Evolutionary conservation across 345 rosid species (phyloP), one percentile per base, ranked within the genome.

Genomic region (Populus deltoides): DNA sequence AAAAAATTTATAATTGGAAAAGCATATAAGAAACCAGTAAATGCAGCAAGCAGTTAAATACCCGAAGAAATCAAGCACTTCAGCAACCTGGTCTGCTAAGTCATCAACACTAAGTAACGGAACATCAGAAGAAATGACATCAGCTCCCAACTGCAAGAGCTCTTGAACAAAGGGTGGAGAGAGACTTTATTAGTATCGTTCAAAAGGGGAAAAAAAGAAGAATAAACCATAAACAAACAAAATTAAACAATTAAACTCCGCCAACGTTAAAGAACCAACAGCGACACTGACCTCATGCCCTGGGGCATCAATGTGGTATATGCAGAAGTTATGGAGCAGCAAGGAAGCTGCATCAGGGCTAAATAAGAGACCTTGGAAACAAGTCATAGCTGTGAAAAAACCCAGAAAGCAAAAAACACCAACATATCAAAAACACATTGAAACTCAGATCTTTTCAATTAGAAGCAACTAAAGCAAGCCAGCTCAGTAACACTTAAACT

Each of bases 271-370:
- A 74, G 33, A 39, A 68, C 72, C 68, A 80, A 72, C 61, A 62
- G 63, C 57, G 35, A 62, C n/a, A 83, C 90, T 77, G 82, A 88
- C 91, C 93, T 90, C 89, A 75, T 90, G 93, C 66, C 93, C 93
- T 0, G 91, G 90, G 73, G 92, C 89, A 85, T 87, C 88, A 70
- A 90, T 88, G 80, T 90, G 93, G 75, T 90, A 88, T 74, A 90
- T 76, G 80, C 93, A 90, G 85, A 90, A 90, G 85, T 86, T 90
- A 67, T 85, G 87, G 77, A 86, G 87, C 77, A 90, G 72, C 82
- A 90, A 85, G 38, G 93, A 80, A 71, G 87, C 89, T 22, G 90
- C 90, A 43, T 86, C 92, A 0, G 91, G 88, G 77, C 88, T 78
- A 73, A 78, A 78, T 77, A 90, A 82, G 36, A 90, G 85, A 35